Base-by-base conservation (phyloP, 345 rosid genomes). In the Lepidium didymum region DNA sequence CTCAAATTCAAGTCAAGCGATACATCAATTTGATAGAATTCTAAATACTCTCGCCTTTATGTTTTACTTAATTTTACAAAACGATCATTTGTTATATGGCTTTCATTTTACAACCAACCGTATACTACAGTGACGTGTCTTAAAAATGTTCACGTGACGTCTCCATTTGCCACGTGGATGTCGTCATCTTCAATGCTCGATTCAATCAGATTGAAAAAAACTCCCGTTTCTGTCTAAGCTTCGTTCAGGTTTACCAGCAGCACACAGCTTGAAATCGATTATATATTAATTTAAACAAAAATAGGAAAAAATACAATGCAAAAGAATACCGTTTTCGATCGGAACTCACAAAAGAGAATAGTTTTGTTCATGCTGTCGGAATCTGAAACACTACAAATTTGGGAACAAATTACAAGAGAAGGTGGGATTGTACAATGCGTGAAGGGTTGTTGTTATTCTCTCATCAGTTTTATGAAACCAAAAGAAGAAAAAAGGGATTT, bases 401-500 rank as follows among this genome's bases (percentile, higher is more conserved):
- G 59, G 65, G 44, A 54, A 75, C 65, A 75, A 14, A 40, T 75
- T 75, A 68, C 74, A 75, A 62, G 10, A 46, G 47, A 62, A 33
- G 53, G 69, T 33, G 70, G 52, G 74, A 46, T 69, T 75, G 74
- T 75, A 75, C 78, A 75, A 62, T 62, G 75, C 42, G 38, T 49
- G 41, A 25, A 15, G 38, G 35, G 33, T 11, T 15, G 41, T 6
- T 10, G 50, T 68, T 68, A 47, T 69, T 75, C 64, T 42, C 59
- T 68, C 74, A 31, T 62, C 74, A 31, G 70, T 62, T 62, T 69
- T 69, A 54, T 68, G 60, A 54, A 33, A 64, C 45, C 52, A 14
- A 51, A 62, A 37, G 10, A 10, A 7, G 37, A 31, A 21, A 42
- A 25, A 18, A 18, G 9, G 12, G 42, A 37, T 27, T 57, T 37